A percentile compares a stretch with the other conserved stretches of the same genome.
phyloP scores from a whole-genome alignment of 768 basidiomycete genomes.

The Cystofilobasidium capitatum region DNA sequence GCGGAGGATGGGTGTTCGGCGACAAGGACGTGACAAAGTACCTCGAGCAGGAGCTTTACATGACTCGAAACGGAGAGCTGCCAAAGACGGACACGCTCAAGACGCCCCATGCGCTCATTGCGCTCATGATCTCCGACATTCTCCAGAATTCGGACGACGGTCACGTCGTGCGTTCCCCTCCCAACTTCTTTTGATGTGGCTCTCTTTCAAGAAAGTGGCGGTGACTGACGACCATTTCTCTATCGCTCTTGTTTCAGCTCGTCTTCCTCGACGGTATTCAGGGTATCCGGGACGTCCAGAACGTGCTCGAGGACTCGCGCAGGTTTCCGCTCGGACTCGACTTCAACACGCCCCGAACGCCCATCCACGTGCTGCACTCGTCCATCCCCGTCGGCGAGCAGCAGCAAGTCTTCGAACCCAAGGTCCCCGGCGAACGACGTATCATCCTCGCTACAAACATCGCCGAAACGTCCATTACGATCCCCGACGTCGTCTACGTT shows the following conservation, averaged over 20 bases:
- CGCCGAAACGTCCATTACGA: conserved; percentile 89
- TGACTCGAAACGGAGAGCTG: conserved; percentile 19
- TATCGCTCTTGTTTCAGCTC: conserved; percentile 20
- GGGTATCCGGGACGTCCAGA: conserved; percentile 67
- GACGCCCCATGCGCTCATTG: conserved; percentile 69
- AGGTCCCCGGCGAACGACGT: conserved; percentile 63
- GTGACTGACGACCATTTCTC: conserved; percentile 30
- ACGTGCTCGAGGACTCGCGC: conserved; percentile 48
- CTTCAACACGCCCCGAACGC: conserved; percentile 52
- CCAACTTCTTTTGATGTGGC: conserved; percentile 27
- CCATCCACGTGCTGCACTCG: conserved; percentile 77
- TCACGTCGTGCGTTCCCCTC: conserved; percentile 47
- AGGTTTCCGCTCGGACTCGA: conserved; percentile 49
- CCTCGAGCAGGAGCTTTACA: conserved; percentile 51
- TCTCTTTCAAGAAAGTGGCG: background rate
- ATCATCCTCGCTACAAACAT: conserved; percentile 91
- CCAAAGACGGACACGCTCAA: conserved; percentile 51
- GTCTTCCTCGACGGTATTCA: conserved; percentile 72
- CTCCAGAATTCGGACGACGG: conserved; percentile 64
- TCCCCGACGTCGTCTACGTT: conserved; percentile 89
- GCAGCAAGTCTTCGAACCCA: conserved; percentile 77
- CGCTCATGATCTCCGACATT: conserved; percentile 69
- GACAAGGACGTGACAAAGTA: conserved; percentile 66
- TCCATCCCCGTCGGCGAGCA: conserved; percentile 80
- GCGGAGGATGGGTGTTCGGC: conserved; percentile 54